These are phyloP conservation scores for Conticribra weissflogii DNA, from an alignment of 108 stramenopile species.

Conservation along the genomic window DNA sequence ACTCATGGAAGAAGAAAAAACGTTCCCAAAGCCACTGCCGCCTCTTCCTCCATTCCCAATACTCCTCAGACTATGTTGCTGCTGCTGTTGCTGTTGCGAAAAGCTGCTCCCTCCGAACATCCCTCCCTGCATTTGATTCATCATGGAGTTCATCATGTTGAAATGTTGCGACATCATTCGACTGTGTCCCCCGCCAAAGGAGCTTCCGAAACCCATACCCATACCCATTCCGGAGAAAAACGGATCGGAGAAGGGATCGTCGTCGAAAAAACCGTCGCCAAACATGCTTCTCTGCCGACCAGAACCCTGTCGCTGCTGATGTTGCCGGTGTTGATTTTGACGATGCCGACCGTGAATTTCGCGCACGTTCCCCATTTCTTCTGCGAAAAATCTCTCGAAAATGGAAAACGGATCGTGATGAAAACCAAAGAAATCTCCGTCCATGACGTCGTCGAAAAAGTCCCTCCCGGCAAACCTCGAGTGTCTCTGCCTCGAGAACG, in stretches of 20 bases:
- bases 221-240: slow-evolving; percentile 29
- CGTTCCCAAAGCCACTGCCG: background rate
- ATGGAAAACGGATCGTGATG: slow-evolving; percentile 10
- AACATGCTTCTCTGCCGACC: too few species aligned
- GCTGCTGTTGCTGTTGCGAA: slow-evolving; percentile 4
- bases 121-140: slow-evolving; percentile 33
- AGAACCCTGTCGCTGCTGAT: background rate
- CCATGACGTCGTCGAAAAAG: background rate
- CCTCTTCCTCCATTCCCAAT: slow-evolving; percentile 4
- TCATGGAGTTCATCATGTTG: slow-evolving; percentile 42
- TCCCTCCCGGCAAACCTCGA: background rate
- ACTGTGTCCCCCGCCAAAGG: slow-evolving; percentile 16
- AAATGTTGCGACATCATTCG: slow-evolving; percentile 38
- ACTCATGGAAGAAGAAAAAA: slow-evolving; percentile 19
- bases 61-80: slow-evolving; percentile 1
- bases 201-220: too few species aligned
- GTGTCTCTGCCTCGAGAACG: background rate
- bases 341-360: too few species aligned
- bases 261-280: background rate
- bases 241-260: slow-evolving; percentile 20
- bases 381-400: background rate
- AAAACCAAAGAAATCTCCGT: background rate
- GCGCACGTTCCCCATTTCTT: slow-evolving; percentile 19
- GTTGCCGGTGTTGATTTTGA: background rate
- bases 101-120: slow-evolving; percentile 20